Base-by-base conservation (phyloP, 106 monocot species). In the Alisma plantagoaquatica region DNA sequence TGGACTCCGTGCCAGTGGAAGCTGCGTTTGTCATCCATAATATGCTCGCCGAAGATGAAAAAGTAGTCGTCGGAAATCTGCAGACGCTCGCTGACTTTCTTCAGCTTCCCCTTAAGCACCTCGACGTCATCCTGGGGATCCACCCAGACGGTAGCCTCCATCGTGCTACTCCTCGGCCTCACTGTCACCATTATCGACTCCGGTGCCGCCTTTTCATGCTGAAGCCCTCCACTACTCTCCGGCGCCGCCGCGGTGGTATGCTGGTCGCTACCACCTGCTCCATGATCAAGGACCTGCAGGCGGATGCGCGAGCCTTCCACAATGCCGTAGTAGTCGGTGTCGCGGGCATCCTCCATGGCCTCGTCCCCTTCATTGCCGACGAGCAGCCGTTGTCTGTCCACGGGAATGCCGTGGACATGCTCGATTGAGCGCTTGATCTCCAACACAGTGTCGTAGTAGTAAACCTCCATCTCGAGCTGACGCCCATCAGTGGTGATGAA, bases 41-140 rank as follows among this genome's bases (percentile, higher is more conserved):
- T 71, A 3, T 65, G 75, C 61, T 78, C 68, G 33, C 62, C 68
- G 66, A 48, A 68, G 17, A 78, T 78, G 60, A 84, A 84, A 70
- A 78, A 78, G 33, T 68, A 84, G 0, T 66, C 82, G 0, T 70
- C 77, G 1, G 28, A 10, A 24, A n/a, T n/a, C n/a, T n/a, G n/a
- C n/a, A n/a, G n/a, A n/a, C 19, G 26, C 0, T 29, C 23, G 30
- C 47, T 54, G 12, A 33, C 1, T 25, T 21, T 56, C 30, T 32
- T 14, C 55, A 66, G 32, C 46, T 66, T 32, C 46, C 17, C 46
- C 31, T 44, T 27, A 26, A 64, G 29, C 64, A 53, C 64, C 12
- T 43, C 31, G 12, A 66, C 65, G 24, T 46, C 35, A 15, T 66
- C 56, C 41, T 6, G 4, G 2, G 43, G 25, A 23, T 56, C 56